A percentile compares a stretch with the other conserved stretches of the same genome.
Conservation (phyloP, 306 rosid genomes). For the Delonix regia region DNA sequence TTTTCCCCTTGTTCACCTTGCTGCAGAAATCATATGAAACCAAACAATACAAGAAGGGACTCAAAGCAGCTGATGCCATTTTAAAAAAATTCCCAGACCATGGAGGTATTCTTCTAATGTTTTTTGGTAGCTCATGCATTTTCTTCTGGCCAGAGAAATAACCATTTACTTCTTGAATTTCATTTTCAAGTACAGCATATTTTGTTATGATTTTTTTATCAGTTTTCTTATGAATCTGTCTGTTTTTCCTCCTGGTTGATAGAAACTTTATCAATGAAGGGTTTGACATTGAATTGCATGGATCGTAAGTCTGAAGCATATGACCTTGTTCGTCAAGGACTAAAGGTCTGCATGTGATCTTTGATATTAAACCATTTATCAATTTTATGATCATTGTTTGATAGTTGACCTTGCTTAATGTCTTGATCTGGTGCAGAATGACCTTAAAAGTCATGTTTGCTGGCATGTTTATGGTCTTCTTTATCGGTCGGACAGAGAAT, state of each 20-base stretch:
- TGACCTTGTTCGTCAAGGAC: conserved; percentile 87
- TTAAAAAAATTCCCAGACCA: conserved; percentile 88
- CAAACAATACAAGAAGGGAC: conserved; percentile 94
- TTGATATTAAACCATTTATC: conserved; percentile 18
- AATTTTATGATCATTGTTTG: conserved; percentile 2
- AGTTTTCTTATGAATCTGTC: conserved; percentile 13
- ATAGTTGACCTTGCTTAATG: conserved; percentile 21
- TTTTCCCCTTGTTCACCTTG: neutral
- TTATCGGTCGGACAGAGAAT: conserved; percentile 97
- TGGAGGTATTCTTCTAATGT: conserved; percentile 78
- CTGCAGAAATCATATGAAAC: conserved; percentile 95
- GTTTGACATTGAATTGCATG: conserved; percentile 94
- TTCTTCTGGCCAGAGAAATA: neutral
- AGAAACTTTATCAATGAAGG: conserved; percentile 99
- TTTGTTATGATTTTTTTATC: neutral
- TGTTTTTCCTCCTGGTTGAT: conserved; percentile 43
- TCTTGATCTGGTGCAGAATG: conserved; percentile 73
- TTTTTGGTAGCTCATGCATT: conserved; percentile 1
- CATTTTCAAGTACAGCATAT: neutral
- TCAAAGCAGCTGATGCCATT: conserved; percentile 94
- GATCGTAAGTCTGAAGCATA: conserved; percentile 96
- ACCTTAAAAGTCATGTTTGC: conserved; percentile 98
- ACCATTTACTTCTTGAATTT: conserved; percentile 3
- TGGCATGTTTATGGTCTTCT: conserved; percentile 99
- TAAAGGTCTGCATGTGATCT: conserved; percentile 59